Evolutionary conservation across 73 alveolate species (phyloP), one percentile per base, ranked within the genome.

Genomic region (Paramecium sexaurelia): DNA sequence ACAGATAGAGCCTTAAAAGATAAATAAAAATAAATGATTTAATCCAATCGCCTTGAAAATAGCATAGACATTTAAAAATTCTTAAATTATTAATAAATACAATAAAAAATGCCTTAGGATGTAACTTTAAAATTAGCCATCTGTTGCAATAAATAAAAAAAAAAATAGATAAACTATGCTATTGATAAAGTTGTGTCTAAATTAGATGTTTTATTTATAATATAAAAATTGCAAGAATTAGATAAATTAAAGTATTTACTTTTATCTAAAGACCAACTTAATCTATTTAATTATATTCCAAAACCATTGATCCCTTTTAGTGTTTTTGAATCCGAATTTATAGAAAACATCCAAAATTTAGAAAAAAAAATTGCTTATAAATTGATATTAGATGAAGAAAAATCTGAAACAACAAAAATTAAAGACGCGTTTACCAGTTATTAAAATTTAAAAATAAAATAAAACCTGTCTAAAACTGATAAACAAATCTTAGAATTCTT

Each of bases 191-290:
- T 86, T 32, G 35, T 29, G 84, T 27, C 41, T 3, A 43, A 68
- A 39, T 68, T 88, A 17, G 94, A 88, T 88, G 83, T 88, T 19
- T 6, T 75, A 37, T 88, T 22, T 32, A 67, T 88, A 3, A 24
- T 88, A 1, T 55, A 67, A 15, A 88, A 87, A 19, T 36, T 87
- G 20, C 24, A 61, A 19, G 93, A 87, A 27, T 22, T 87, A 37
- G 93, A 87, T 19, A 87, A 87, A 87, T 66, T 87, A 20, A 87
- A 87, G 67, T 67, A 27, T 10, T 8, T 87, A 33, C 45, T 87
- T 6, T 66, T 87, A 67, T 45, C 71, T 2, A 36, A 33, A 8
- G 87, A 87, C 6, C 17, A 87, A 66, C n/a, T 87, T n/a, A 57
- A 66, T 8, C 41, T 87, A 32, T 87, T 87, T 13, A 55, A 87